Evolutionary conservation across 2,329 filamentous ascomycete species (phyloP), one percentile per base, ranked within the genome.

Genomic region (Stagonosporopsis tanaceti): DNA sequence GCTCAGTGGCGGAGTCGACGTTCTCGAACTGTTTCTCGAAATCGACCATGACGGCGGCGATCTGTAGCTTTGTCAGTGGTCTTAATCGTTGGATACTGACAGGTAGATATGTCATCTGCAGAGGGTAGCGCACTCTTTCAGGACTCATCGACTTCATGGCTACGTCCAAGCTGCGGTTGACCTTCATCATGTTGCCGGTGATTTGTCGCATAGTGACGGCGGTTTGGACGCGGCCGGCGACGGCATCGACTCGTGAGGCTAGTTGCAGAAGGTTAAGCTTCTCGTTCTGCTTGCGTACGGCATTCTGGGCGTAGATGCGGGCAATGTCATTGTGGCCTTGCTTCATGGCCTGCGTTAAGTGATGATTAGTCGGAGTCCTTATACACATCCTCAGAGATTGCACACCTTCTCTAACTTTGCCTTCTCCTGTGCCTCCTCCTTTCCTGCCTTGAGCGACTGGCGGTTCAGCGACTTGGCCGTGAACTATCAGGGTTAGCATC

Each of bases 61-160:
- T 88, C 84, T 86, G 62, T 34, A 6, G 5, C 8, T 32, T 37
- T 15, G 55, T 66, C 14, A 65, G 59, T 25, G 1, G 14, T 6
- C 11, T 5, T 22, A 22, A 6, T 34, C 11, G 4, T 1, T 17
- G 4, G 11, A 15, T 6, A 39, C 5, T 14, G 34, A 11, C 24
- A 6, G 25, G 4, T 5, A 27, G 22, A 42, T 14, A 7, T 20
- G 22, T 7, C 8, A 9, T 34, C 15, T 34, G 32, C 24, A 27
- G 12, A 7, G n/a, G 11, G 14, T 22, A n/a, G 3, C 73, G 47
- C 75, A 86, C 84, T 79, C 84, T 85, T 65, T 87, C 85, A 55
- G 86, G 75, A 75, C 86, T 84, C 85, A 87, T 87, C 53, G 80
- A 79, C 73, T 86, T 86, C 85, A 87, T 87, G 25, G 85, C 85